phyloP scores from a whole-genome alignment of 805 yeast species.

The Candida lessepsii region DNA sequence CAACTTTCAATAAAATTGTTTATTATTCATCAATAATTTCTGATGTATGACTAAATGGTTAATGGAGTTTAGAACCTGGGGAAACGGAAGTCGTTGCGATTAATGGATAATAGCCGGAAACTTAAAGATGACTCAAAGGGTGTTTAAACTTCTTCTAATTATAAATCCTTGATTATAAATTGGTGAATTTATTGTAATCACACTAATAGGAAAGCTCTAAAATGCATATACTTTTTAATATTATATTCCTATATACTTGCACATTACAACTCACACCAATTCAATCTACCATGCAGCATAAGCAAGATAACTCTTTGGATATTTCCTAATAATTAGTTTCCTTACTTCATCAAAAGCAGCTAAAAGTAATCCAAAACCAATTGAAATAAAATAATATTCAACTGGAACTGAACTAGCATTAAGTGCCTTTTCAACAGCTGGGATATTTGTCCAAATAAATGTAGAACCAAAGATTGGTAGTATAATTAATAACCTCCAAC shows the following conservation, averaged over 20 bases:
- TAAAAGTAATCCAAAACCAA: constrained; percentile 44
- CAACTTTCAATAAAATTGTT: no score
- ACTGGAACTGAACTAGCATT: constrained; percentile 41
- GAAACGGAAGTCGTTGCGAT: constrained; percentile 1
- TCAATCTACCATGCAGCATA: constrained; percentile 45
- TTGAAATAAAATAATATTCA: constrained; percentile 46
- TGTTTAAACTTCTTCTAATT: no score
- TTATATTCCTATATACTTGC: no score
- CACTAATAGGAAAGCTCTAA: no score
- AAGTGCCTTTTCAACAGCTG: constrained; percentile 35
- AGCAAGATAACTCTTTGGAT: constrained; percentile 39
- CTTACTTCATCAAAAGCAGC: constrained; percentile 43
- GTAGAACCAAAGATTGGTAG: constrained; percentile 36
- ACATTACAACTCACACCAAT: no score
- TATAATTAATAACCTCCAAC: constrained; percentile 33
- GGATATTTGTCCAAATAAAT: constrained; percentile 43
- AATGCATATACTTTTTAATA: no score
- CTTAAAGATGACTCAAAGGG: not conserved
- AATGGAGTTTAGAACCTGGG: constrained; percentile 7
- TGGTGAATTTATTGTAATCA: no score
- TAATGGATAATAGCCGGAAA: constrained; percentile 3
- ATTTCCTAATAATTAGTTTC: constrained; percentile 33
- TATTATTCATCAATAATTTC: no score
- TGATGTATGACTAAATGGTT: not conserved
- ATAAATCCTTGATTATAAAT: no score